Percentiles rank a stretch among this genome's conserved stretches.
These are phyloP conservation scores for Garcia nutans DNA, from an alignment of 345 rosid genomes.

Conservation along the genomic window DNA sequence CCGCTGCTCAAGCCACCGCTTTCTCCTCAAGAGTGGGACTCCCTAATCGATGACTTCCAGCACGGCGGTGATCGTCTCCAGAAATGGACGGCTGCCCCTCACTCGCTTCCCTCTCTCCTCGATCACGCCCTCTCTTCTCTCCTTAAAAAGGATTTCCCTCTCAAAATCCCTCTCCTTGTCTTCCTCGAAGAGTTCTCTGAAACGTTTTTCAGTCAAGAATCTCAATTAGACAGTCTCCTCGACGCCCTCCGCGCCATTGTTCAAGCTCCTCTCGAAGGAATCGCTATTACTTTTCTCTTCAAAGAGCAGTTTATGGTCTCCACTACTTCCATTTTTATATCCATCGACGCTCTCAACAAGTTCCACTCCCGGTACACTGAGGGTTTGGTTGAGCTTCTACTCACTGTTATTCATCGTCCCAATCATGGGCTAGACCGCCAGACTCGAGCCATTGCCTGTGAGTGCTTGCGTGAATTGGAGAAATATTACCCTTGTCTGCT, in stretches of 20 bases:
- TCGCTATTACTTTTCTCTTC: slow-evolving; percentile 45
- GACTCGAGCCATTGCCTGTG: slow-evolving; percentile 75
- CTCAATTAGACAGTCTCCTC: slow-evolving; percentile 52
- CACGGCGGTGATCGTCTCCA: slow-evolving; percentile 54
- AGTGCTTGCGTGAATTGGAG: slow-evolving; percentile 87
- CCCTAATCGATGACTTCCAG: slow-evolving; percentile 73
- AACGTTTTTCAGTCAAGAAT: slow-evolving; percentile 23
- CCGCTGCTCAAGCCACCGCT: slow-evolving; percentile 33
- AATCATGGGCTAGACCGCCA: slow-evolving; percentile 86
- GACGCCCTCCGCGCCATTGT: slow-evolving; percentile 61
- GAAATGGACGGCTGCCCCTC: slow-evolving; percentile 46
- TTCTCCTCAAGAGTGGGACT: slow-evolving; percentile 78
- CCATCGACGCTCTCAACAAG: slow-evolving; percentile 39
- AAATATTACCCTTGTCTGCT: slow-evolving; percentile 71
- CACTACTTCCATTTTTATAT: slow-evolving; percentile 63
- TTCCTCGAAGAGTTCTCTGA: slow-evolving; percentile 75
- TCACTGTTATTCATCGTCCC: slow-evolving; percentile 76
- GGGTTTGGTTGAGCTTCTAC: slow-evolving; percentile 61
- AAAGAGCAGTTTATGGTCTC: slow-evolving; percentile 89
- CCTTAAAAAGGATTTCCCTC: slow-evolving; percentile 63
- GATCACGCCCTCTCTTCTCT: slow-evolving; percentile 68
- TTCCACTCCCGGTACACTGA: slow-evolving; percentile 43
- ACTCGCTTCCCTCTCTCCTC: slow-evolving; percentile 36
- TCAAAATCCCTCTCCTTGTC: slow-evolving; percentile 65
- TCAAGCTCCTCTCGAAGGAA: slow-evolving; percentile 65